A percentile compares a stretch with the other conserved stretches of the same genome.
Evolutionary conservation across 2,329 filamentous ascomycete genomes (phyloP).

Genomic region (Aureobasidium sp.): DNA sequence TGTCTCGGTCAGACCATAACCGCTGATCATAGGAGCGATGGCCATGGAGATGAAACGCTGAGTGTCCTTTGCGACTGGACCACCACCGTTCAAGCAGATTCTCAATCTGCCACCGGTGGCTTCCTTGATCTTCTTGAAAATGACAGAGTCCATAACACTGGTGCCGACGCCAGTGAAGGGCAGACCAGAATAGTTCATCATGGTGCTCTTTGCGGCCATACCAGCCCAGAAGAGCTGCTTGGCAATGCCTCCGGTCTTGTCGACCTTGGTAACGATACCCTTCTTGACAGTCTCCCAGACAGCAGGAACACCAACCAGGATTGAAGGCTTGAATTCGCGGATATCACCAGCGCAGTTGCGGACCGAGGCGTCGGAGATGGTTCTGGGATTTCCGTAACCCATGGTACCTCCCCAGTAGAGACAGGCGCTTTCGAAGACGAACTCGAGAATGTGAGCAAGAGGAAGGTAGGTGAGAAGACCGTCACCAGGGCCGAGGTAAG

Average conservation of each 20-base stretch:
- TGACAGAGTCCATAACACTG: slow-evolving; percentile 65
- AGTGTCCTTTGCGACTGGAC: slow-evolving; percentile 79
- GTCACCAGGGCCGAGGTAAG: slow-evolving; percentile 69
- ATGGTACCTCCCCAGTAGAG: slow-evolving; percentile 85
- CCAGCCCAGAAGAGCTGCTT: slow-evolving; percentile 71
- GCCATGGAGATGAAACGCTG: slow-evolving; percentile 86
- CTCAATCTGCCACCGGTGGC: slow-evolving; percentile 82
- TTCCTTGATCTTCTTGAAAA: slow-evolving; percentile 88
- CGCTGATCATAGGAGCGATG: slow-evolving; percentile 86
- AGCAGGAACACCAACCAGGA: slow-evolving; percentile 89
- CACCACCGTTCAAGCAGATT: slow-evolving; percentile 90
- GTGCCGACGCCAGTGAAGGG: slow-evolving; percentile 46
- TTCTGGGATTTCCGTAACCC: slow-evolving; percentile 87
- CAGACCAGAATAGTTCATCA: slow-evolving; percentile 43
- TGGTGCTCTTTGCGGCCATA: slow-evolving; percentile 52
- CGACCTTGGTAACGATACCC: slow-evolving; percentile 75
- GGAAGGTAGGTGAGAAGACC: slow-evolving; percentile 84
- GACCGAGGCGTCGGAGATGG: slow-evolving; percentile 76
- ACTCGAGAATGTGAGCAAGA: slow-evolving; percentile 91
- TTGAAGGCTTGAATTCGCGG: slow-evolving; percentile 78
- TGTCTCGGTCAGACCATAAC: slow-evolving; percentile 96
- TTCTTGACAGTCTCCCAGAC: slow-evolving; percentile 98
- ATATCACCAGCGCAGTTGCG: slow-evolving; percentile 91
- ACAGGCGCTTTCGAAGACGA: slow-evolving; percentile 86
- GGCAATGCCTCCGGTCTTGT: slow-evolving; percentile 59